Evolutionary conservation across 495 filamentous ascomycete species (phyloP), one percentile per base, ranked within the genome.

Genomic region (Neohortaea acidophila): DNA sequence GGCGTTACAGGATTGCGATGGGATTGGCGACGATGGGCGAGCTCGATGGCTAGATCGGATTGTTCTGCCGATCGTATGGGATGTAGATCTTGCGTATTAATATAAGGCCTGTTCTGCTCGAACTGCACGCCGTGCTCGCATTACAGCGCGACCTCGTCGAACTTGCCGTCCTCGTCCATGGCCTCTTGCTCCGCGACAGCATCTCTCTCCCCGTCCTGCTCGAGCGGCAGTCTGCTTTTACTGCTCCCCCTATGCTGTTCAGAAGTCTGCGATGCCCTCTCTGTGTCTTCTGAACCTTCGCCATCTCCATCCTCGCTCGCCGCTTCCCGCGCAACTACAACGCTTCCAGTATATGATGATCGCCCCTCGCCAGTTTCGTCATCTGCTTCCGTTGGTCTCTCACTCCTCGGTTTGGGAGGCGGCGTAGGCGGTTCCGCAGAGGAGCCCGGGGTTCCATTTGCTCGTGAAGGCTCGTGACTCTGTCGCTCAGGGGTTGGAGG

Each of bases 401-500:
- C 23, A 29, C 18, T 25, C 6, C 11, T 14, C 27, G 26, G 45
- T n/a, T 36, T 33, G 21, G 38, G 32, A 23, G 26, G 32, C 18
- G 44, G 36, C 31, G 37, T 36, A 30, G 44, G 33, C 20, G 36
- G 38, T 20, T 41, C 30, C 28, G 28, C 21, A 4, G 43, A 25
- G 15, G 47, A 34, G 20, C 37, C 27, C 41, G 49, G 26, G 5
- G 44, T 22, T 19, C 14, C 33, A 4, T 18, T 15, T 36, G 33
- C 19, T 19, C 33, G 14, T 19, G 21, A 15, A 12, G 11, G 13
- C 8, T 6, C 14, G 35, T 48, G n/a, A n/a, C n/a, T n/a, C n/a
- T n/a, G n/a, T 35, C 39, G 43, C 38, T 57, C 60, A 4, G 60
- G 60, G 23, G 60, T 62, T 2, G 60, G 60, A 23, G 60, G 60